phyloP scores from a whole-genome alignment of 163 green algal species.

The Coccomyxa subellipsoidea region DNA sequence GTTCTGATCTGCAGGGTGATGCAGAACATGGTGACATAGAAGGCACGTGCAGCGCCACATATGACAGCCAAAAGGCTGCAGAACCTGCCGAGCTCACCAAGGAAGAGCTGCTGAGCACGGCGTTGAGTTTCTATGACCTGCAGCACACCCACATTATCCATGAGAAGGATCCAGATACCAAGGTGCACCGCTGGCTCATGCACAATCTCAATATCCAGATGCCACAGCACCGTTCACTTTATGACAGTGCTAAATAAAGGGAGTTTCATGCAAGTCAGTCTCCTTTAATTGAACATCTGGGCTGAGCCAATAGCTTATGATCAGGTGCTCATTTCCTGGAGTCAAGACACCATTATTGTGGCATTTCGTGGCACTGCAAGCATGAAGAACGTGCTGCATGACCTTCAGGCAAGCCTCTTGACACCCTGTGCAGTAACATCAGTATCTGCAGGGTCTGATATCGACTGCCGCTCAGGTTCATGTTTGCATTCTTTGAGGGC shows the following conservation, averaged over 20 bases:
- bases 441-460: not conserved
- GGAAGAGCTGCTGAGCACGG: not conserved
- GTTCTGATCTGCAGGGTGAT: not conserved
- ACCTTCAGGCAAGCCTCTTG: conserved; percentile 35
- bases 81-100: not conserved
- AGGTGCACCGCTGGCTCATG: not conserved
- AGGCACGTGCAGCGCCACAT: not conserved
- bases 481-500: not conserved
- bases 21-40: not conserved
- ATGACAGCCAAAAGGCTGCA: too few species aligned
- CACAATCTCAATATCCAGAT: not conserved
- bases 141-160: conserved; percentile 5
- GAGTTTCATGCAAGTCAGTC: not conserved
- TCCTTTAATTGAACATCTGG: not conserved
- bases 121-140: not conserved
- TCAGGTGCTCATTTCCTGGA: conserved; percentile 39
- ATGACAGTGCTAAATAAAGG: not conserved
- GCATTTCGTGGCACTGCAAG: conserved; percentile 50
- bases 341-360: conserved; percentile 33
- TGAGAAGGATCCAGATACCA: not conserved
- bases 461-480: not conserved
- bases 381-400: conserved; percentile 44
- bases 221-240: too few species aligned
- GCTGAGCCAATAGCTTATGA: not conserved
- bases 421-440: not conserved